Base-by-base conservation (phyloP, 2,329 filamentous ascomycete species). In the Rhytidhysteron rufulum region DNA sequence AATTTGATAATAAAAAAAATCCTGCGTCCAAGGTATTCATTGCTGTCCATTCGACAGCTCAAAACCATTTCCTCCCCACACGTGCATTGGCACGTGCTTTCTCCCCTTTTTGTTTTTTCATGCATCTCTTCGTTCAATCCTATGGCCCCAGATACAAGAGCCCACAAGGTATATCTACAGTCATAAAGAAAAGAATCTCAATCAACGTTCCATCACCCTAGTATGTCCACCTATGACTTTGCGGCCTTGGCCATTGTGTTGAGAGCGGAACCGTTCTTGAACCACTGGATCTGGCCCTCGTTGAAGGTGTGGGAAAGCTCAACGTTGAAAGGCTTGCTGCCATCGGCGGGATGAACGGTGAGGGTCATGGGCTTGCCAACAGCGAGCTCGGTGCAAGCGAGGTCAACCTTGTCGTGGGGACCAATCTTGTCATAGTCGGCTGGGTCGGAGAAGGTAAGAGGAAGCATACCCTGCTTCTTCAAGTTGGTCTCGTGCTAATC, bases 391-490 rank as follows among this genome's bases (percentile, higher is more conserved):
- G 91, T 96, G 79, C 82, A 85, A 62, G 89, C 72, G 45, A 98
- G 76, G 68, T 96, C 90, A 56, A 97, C 83, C 74, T 85, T 90
- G 78, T 95, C 93, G 47, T 93, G 84, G 53, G 89, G 86, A 67
- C 85, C 82, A 70, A 98, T 90, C 81, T 88, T 95, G 70, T 98
- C 93, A 72, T 98, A 98, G 72, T 98, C 93, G 67, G 85, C 91
- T 42, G 91, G 91, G 66, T 97, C 83, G 43, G 82, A 73, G 75
- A 98, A 98, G 60, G 90, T 97, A 53, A 98, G 80, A 62, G 93
- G 93, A 74, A 98, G 86, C 91, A 98, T 96, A 74, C 93, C 93
- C 82, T 98, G 93, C 85, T 98, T 98, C 88, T 98, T 98, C 77
- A 98, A 75, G 82, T 98, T 98, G 78, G 93, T 98, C 80, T 98